Base-by-base conservation (phyloP, 2,329 filamentous ascomycete genomes). In the Escovopsis weberi region DNA sequence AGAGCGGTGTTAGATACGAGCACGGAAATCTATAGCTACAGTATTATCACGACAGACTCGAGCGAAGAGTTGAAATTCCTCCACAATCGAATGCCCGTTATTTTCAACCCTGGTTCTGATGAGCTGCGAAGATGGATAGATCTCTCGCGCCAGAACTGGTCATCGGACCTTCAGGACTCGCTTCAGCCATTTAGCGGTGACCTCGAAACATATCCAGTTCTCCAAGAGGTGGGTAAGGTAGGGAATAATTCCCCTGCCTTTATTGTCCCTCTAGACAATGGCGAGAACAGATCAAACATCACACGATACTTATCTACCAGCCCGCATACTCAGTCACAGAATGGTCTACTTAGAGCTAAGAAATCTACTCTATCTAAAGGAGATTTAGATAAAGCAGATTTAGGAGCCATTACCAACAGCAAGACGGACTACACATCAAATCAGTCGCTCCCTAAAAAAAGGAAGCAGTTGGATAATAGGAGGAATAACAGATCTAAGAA, bases 51-150 rank as follows among this genome's bases (percentile, higher is more conserved):
- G 1, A 96, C 89, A 1, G 74, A 81, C 46, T 84, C 86, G 7
- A 94, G 89, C 54, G 69, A 79, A 48, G 82, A 89, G 57, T 69
- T 96, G 39, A 78, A 70, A 26, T 96, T 94, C 51, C 68, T 98
- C 15, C 91, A 98, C 57, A 82, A 94, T 55, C 80, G 91, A 12
- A 98, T 98, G 91, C 91, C 91, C 0, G 89, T 94, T 6, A 84
- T 96, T 28, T 60, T 98, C 1, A 80, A 95, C 6, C 78, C 83
- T 4, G 78, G 78, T 4, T 85, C 81, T 1, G 72, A 83, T 1
- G 73, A 69, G 10, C 68, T 94, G 55, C 72, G 66, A 42, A 77
- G 59, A 4, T 95, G 87, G 87, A 69, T 96, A 15, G 83, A 95
- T 56, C 86, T 86, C 0, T 63, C 58, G 2, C 72, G 74, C 15